Conservation (phyloP, 2,329 filamentous ascomycete genomes). For the Sporothrix mexicana region DNA sequence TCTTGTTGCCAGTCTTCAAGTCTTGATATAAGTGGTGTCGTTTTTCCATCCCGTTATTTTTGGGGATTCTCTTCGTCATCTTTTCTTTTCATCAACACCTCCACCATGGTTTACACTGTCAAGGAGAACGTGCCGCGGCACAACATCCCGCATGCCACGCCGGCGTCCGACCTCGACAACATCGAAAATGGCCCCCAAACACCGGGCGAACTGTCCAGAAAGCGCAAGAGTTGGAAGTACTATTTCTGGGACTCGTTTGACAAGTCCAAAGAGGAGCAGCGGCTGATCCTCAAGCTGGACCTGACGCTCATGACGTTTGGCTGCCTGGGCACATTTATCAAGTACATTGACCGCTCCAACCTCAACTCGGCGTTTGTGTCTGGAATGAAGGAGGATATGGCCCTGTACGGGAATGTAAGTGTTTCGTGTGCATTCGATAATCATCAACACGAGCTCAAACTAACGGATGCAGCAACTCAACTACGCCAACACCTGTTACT, state of each 20-base stretch:
- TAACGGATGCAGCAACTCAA: slow-evolving; percentile 33
- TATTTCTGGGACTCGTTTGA: slow-evolving; percentile 34
- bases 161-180: slow-evolving; percentile 9
- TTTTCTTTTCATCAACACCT: too few relatives aligned
- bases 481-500: slow-evolving; percentile 32
- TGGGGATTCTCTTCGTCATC: background rate
- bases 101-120: slow-evolving; percentile 10
- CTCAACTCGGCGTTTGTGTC: slow-evolving; percentile 34
- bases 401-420: slow-evolving; percentile 35
- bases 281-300: slow-evolving; percentile 23
- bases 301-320: slow-evolving; percentile 33
- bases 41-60: background rate
- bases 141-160: slow-evolving; percentile 11
- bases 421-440: background rate
- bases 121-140: slow-evolving; percentile 27
- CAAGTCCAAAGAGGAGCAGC: slow-evolving; percentile 29
- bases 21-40: background rate
- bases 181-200: background rate
- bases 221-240: slow-evolving; percentile 31
- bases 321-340: slow-evolving; percentile 33
- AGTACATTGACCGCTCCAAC: slow-evolving; percentile 31
- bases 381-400: slow-evolving; percentile 36
- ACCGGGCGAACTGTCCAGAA: background rate
- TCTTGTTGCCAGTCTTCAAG: background rate
- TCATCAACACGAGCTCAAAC: background rate